phyloP scores from a whole-genome alignment of 2,329 filamentous ascomycete genomes.

The Arthrinium puccinioides region DNA sequence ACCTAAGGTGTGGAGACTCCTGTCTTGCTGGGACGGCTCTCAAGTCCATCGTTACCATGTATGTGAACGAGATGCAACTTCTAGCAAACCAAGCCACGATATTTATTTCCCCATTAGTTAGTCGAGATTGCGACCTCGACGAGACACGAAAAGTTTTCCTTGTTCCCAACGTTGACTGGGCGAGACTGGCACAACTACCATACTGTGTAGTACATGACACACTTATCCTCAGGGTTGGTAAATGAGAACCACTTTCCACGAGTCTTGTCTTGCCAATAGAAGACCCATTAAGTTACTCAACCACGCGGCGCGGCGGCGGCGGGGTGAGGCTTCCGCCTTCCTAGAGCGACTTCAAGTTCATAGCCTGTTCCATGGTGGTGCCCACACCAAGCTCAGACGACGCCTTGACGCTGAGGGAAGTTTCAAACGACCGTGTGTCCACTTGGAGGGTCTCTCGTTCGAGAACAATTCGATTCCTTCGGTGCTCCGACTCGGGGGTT shows the following conservation, averaged over 20 bases:
- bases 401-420: neutral
- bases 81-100: no score
- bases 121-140: no score
- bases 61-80: no score
- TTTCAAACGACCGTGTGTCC: constrained; percentile 1
- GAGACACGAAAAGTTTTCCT: neutral
- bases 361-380: constrained; percentile 2
- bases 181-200: neutral
- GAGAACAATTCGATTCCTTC: constrained; percentile 4
- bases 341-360: constrained; percentile 1
- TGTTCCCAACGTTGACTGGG: neutral
- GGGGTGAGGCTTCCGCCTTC: constrained; percentile 1
- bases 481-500: no score
- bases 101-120: no score
- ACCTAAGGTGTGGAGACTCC: no score
- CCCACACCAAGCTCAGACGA: constrained; percentile 4
- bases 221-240: constrained; percentile 2
- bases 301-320: no score
- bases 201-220: neutral
- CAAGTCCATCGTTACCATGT: no score
- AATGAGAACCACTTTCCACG: constrained; percentile 1
- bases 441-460: neutral
- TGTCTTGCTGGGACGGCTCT: no score
- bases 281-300: constrained; percentile 2
- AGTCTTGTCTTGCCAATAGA: no score